Base-by-base conservation (phyloP, 371 early-diverging fungal species). In the Dichotomocladium elegans region DNA sequence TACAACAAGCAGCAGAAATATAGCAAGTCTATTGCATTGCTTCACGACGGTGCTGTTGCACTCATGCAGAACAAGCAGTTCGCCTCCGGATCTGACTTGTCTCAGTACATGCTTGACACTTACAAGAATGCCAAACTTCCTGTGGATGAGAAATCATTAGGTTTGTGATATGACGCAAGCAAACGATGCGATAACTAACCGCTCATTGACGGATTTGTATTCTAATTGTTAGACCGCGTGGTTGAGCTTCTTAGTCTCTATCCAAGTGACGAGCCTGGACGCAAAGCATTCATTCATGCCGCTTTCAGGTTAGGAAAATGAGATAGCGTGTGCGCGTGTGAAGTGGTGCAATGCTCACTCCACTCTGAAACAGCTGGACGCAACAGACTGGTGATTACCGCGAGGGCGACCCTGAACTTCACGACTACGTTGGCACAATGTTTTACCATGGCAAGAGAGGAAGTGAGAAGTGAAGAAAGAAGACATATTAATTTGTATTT, bases 71-170 rank as follows among this genome's bases (percentile, higher is more conserved):
- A 88, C 66, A 74, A 86, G 56, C 95, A 96, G 64, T 70, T 70
- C 51, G 93, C 92, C 40, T 88, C 88, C 41, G 96, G 91, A 9
- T 74, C 87, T 9, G 96, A 96, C 72, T 75, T 96, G 51, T 79
- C 85, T 9, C 63, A 82, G 45, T 87, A 90, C 43, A 80, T 95
- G 80, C 60, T 94, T 41, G 90, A 90, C 24, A 80, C 91, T 21
- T 93, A 91, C 64, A 81, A 85, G 22, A 71, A 78, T 27, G 86
- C 85, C 41, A 65, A 77, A 49, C 48, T 86, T n/a, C 74, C 82
- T n/a, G 90, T 94, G 21, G 79, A 79, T 24, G 87, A 85, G 26
- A 83, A 74, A 33, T 79, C 87, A 26, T 68, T 86, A 66, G 82
- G 92, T n/a, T n/a, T n/a, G n/a, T 88, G 70, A 63, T 9, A 43